Percentiles rank a stretch among this genome's conserved stretches.
Evolutionary conservation across 495 filamentous ascomycete genomes (phyloP).

Genomic region (Thermochaetoides thermophila): DNA sequence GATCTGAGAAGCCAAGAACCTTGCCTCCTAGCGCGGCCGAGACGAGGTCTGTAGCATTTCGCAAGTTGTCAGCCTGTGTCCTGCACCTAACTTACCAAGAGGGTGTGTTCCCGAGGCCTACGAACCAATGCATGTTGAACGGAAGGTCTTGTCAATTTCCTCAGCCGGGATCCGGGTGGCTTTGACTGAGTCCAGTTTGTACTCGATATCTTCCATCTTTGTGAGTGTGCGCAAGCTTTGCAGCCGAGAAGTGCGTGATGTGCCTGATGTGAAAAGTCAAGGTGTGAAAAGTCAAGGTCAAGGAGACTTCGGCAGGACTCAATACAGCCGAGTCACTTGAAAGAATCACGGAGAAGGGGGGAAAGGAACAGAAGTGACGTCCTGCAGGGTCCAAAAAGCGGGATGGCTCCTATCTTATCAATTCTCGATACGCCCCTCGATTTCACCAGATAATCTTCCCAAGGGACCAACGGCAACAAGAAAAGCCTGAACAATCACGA

Average conservation of each 20-base stretch:
- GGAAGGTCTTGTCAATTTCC: slow-evolving; percentile 59
- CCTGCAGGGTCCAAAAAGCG: too few relatives aligned
- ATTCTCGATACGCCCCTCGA: too few relatives aligned
- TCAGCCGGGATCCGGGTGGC: slow-evolving; percentile 35
- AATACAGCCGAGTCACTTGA: too few relatives aligned
- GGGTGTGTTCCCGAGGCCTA: slow-evolving; percentile 2
- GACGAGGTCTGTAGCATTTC: slow-evolving; percentile 53
- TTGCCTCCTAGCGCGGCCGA: slow-evolving; percentile 58
- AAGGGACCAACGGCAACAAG: too few relatives aligned
- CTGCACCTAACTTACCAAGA: neutral
- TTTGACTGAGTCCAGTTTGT: slow-evolving; percentile 32
- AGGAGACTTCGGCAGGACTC: too few relatives aligned
- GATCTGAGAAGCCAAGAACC: slow-evolving; percentile 64
- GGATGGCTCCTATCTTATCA: too few relatives aligned
- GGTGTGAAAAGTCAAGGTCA: too few relatives aligned
- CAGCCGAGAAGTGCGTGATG: neutral
- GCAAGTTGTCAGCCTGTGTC: too few relatives aligned
- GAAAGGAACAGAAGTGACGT: too few relatives aligned
- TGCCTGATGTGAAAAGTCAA: neutral
- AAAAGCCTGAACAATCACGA: too few relatives aligned
- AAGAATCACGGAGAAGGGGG: too few relatives aligned
- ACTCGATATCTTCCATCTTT: slow-evolving; percentile 22
- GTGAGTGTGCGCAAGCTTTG: neutral
- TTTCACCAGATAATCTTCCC: too few relatives aligned
- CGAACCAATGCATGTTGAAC: slow-evolving; percentile 52